Conservation (phyloP, 1,139 yeast species). For the Candida tunisiensis region DNA sequence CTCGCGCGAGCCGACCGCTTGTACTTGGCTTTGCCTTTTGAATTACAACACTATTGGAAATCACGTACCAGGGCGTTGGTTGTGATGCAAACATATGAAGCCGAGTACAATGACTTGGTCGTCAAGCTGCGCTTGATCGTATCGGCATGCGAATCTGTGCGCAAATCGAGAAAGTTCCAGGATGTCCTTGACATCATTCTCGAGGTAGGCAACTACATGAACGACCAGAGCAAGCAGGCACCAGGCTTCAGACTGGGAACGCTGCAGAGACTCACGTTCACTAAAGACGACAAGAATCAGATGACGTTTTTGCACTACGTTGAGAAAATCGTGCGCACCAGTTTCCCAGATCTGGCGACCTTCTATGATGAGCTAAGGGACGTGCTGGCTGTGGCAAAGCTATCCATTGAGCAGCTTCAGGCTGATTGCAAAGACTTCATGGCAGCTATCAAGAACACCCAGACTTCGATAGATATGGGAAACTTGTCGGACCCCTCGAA, state of each 20-base stretch:
- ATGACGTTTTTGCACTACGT: constrained; percentile 77
- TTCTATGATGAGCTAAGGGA: constrained; percentile 62
- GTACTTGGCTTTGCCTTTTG: constrained; percentile 61
- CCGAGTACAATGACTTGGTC: constrained; percentile 56
- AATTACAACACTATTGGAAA: constrained; percentile 71
- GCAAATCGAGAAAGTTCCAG: constrained; percentile 45
- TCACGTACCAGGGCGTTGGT: constrained; percentile 68
- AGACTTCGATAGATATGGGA: constrained; percentile 47
- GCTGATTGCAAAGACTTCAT: constrained; percentile 52
- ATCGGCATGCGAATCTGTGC: constrained; percentile 45
- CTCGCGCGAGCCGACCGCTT: constrained; percentile 72
- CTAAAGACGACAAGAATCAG: constrained; percentile 69
- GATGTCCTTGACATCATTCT: constrained; percentile 60
- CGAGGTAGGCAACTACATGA: constrained; percentile 88
- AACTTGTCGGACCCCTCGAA: constrained; percentile 48
- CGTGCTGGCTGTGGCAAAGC: constrained; percentile 44
- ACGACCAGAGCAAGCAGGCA: constrained; percentile 65
- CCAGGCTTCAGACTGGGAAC: constrained; percentile 74
- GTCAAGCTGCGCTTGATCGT: constrained; percentile 47
- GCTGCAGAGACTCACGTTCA: constrained; percentile 63
- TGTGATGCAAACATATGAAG: constrained; percentile 47
- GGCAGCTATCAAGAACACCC: constrained; percentile 34
- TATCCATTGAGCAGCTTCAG: constrained; percentile 63
- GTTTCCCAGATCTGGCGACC: constrained; percentile 61
- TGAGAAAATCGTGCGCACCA: constrained; percentile 58